Conservation (phyloP, 805 yeast genomes). For the Hanseniaspora guilliermondii region DNA sequence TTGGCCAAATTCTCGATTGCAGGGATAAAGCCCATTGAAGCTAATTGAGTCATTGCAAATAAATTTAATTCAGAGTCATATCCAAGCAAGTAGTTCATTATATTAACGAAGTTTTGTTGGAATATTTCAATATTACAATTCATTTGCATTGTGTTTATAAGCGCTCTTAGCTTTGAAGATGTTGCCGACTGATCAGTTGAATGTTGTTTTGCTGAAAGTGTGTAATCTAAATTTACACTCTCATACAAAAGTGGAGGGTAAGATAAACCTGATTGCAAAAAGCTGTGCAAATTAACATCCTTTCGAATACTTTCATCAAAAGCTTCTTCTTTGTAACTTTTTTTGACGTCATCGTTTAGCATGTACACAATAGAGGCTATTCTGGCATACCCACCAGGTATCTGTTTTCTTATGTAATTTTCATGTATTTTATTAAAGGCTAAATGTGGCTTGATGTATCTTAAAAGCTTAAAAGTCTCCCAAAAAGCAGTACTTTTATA, state of each 20-base stretch:
- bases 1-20: constrained; percentile 9
- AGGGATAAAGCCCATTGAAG: constrained; percentile 5
- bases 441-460: not conserved
- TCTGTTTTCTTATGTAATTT: not conserved
- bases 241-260: not conserved
- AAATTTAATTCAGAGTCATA: not conserved
- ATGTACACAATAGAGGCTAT: not conserved
- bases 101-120: constrained; percentile 11
- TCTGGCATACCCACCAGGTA: not conserved
- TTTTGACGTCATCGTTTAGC: not conserved
- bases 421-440: not conserved
- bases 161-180: not conserved
- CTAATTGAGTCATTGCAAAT: constrained; percentile 8
- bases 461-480: constrained; percentile 3
- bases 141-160: not conserved
- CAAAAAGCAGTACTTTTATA: not conserved
- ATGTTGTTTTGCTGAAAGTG: not conserved
- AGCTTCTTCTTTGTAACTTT: not conserved
- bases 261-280: not conserved
- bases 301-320: not conserved
- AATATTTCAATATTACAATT: constrained; percentile 1
- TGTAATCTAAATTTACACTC: not conserved
- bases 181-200: not conserved
- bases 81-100: constrained; percentile 2
- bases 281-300: not conserved